Evolutionary conservation across 73 alveolate genomes (phyloP).

Genomic region (Paramecium caudatum): DNA sequence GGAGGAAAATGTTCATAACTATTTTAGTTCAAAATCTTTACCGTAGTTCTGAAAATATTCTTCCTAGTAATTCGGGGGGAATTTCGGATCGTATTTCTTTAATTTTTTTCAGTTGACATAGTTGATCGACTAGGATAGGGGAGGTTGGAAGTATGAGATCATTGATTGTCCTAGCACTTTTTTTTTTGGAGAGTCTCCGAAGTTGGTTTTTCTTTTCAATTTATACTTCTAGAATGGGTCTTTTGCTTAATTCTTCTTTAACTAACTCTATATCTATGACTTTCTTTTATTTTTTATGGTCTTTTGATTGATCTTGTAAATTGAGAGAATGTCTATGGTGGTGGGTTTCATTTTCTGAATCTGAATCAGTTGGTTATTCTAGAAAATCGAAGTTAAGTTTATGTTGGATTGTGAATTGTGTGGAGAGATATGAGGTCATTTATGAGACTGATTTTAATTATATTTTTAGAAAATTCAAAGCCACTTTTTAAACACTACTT

Average conservation of each 20-base stretch:
- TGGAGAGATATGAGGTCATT: not conserved
- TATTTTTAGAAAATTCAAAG: not conserved
- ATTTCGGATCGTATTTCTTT: conserved; percentile 1
- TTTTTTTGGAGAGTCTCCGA: not conserved
- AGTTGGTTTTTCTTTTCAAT: not conserved
- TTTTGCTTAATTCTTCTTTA: conserved; percentile 22
- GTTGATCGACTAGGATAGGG: conserved; percentile 31
- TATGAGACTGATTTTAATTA: conserved; percentile 3
- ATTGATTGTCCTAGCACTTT: not conserved
- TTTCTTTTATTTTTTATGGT: conserved; percentile 37
- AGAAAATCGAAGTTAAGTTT: conserved; percentile 13
- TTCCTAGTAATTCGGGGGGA: conserved; percentile 43
- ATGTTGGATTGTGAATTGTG: not conserved
- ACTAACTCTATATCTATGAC: conserved; percentile 23
- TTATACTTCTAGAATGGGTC: conserved; percentile 21
- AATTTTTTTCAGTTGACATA: not conserved
- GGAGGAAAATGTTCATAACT: conserved; percentile 63
- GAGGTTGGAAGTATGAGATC: conserved; percentile 50
- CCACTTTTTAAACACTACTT: not conserved
- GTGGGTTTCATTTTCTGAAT: conserved; percentile 8
- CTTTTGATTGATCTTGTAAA: not conserved
- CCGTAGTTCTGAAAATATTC: conserved; percentile 57
- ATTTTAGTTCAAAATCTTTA: not conserved
- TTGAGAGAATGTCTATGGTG: not conserved
- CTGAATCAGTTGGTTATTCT: not conserved